A percentile compares a stretch with the other conserved stretches of the same genome.
phyloP scores from a whole-genome alignment of 1,284 basidiomycete genomes.

The Cryptococcus sp. region DNA sequence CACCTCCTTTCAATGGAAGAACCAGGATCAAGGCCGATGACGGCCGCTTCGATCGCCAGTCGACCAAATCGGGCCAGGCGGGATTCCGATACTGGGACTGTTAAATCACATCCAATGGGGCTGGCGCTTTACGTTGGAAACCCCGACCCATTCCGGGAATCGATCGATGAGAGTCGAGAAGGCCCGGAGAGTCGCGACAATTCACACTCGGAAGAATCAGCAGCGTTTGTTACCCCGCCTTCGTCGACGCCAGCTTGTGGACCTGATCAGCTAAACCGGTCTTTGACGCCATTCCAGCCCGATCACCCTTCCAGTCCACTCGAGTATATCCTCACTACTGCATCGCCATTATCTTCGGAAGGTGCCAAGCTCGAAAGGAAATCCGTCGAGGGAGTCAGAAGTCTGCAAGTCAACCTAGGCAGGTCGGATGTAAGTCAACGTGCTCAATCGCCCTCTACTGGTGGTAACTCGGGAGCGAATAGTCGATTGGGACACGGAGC shows the following conservation, averaged over 20 bases:
- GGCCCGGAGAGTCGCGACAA: neutral
- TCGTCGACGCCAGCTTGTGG: too few species aligned
- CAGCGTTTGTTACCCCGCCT: too few species aligned
- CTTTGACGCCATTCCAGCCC: neutral
- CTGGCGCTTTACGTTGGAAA: constrained; percentile 21
- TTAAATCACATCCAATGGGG: constrained; percentile 7
- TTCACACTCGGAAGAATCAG: too few species aligned
- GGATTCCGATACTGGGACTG: constrained; percentile 6
- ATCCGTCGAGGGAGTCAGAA: neutral
- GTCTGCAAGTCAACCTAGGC: neutral
- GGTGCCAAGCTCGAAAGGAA: neutral
- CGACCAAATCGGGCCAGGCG: constrained; percentile 4
- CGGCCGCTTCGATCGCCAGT: neutral
- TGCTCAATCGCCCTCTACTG: neutral
- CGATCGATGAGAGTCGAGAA: neutral
- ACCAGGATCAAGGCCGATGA: neutral
- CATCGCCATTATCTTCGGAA: neutral
- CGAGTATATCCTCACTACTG: neutral
- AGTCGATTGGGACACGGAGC: too few species aligned
- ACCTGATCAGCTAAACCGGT: neutral
- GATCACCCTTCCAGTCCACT: neutral
- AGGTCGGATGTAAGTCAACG: neutral
- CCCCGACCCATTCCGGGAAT: constrained; percentile 1
- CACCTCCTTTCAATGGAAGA: constrained; percentile 3
- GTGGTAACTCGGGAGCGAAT: too few species aligned